Percentiles rank a stretch among this genome's conserved stretches.
Evolutionary conservation across 2,329 filamentous ascomycete genomes (phyloP).

Genomic region (Claviceps fusiformis): DNA sequence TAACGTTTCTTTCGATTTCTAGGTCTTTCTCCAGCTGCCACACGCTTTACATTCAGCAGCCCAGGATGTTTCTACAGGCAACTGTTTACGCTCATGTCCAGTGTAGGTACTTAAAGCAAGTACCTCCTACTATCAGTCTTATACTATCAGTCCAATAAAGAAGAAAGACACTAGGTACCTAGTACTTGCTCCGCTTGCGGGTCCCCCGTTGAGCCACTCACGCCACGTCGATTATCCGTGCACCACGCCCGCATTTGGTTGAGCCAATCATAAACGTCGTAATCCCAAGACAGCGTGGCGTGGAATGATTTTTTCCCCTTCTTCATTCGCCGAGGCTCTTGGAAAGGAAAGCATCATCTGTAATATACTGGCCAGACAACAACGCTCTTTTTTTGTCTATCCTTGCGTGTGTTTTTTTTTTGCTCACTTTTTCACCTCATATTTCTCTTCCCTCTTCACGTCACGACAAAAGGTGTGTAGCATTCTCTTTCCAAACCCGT

Average conservation of each 20-base stretch:
- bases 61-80: too few species aligned
- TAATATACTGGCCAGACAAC: neutral
- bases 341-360: neutral
- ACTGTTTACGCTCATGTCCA: too few species aligned
- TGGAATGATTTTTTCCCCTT: constrained; percentile 4
- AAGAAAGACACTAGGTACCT: neutral
- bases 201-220: constrained; percentile 3
- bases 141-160: neutral
- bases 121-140: too few species aligned
- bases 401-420: neutral
- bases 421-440: neutral
- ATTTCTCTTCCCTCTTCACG: neutral
- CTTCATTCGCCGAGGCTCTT: neutral
- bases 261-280: neutral
- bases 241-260: neutral
- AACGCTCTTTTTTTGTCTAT: too few species aligned
- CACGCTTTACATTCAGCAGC: too few species aligned
- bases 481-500: neutral
- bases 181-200: neutral
- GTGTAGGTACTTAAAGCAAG: too few species aligned
- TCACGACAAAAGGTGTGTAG: neutral
- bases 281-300: neutral
- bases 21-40: too few species aligned
- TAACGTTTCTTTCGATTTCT: too few species aligned
- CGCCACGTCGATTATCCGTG: constrained; percentile 6